phyloP scores from a whole-genome alignment of 495 filamentous ascomycete species.

The Daldinia vernicosa region DNA sequence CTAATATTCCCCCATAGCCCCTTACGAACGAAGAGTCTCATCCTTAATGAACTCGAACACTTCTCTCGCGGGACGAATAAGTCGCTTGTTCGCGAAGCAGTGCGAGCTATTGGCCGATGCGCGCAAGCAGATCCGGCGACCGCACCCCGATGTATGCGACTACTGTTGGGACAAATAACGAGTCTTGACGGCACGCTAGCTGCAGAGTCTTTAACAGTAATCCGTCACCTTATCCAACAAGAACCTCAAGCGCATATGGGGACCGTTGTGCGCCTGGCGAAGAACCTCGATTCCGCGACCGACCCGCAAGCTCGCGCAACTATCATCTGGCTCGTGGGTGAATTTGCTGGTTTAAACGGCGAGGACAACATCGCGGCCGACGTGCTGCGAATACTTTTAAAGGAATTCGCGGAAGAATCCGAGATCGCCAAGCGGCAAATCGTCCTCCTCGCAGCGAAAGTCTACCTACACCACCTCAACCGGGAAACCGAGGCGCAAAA shows the following conservation, averaged over 20 bases:
- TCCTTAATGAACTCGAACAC: constrained; percentile 91
- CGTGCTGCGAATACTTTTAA: constrained; percentile 87
- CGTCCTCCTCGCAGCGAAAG: constrained; percentile 89
- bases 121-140: constrained; percentile 78
- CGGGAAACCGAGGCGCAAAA: constrained; percentile 55
- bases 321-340: constrained; percentile 97
- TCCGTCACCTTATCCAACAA: constrained; percentile 94
- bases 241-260: constrained; percentile 75
- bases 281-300: constrained; percentile 84
- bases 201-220: constrained; percentile 89
- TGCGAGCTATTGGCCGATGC: constrained; percentile 91
- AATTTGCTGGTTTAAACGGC: constrained; percentile 81
- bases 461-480: constrained; percentile 90
- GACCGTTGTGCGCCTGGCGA: constrained; percentile 91
- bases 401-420: constrained; percentile 82
- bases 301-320: constrained; percentile 87
- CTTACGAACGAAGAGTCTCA: constrained; percentile 77
- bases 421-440: constrained; percentile 91
- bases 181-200: constrained; percentile 85
- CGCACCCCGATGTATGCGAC: constrained; percentile 76
- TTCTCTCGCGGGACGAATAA: constrained; percentile 82
- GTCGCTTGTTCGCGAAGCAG: constrained; percentile 83
- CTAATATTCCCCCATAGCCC: constrained; percentile 87
- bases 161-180: constrained; percentile 85
- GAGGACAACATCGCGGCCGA: constrained; percentile 91